Evolutionary conservation across 768 basidiomycete genomes (phyloP).

Genomic region (Russula virescens): DNA sequence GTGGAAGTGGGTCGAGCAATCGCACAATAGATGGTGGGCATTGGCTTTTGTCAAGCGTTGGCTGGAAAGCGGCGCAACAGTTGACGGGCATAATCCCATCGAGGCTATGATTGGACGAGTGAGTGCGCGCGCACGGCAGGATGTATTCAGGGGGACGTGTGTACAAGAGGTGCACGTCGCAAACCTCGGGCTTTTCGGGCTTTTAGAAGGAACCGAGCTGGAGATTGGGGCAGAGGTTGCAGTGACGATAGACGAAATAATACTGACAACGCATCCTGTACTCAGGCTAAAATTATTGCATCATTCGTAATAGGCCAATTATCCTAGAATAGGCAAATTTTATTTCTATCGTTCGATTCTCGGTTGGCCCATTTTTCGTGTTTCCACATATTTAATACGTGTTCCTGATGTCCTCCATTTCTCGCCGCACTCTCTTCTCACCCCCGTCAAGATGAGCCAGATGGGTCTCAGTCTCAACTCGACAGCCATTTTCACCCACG

Average conservation of each 20-base stretch:
- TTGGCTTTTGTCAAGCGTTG: conserved; percentile 37
- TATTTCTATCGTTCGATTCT: conserved; percentile 2
- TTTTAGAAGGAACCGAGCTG: conserved; percentile 18
- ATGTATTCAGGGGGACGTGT: conserved; percentile 9
- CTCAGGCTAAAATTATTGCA: background rate
- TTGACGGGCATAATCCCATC: conserved; percentile 29
- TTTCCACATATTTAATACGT: background rate
- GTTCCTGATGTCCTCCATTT: no score
- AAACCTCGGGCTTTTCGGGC: conserved; percentile 28
- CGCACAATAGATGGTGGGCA: conserved; percentile 38
- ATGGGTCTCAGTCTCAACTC: conserved; percentile 28
- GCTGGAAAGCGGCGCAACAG: conserved; percentile 27
- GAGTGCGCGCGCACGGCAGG: conserved; percentile 24
- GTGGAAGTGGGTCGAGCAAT: conserved; percentile 29
- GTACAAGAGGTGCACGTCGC: conserved; percentile 27
- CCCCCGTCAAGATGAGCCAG: conserved; percentile 1
- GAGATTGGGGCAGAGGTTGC: conserved; percentile 29
- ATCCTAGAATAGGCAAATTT: background rate
- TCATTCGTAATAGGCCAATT: background rate
- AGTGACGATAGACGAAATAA: conserved; percentile 29
- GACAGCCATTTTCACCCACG: conserved; percentile 20
- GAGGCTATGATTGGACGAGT: conserved; percentile 27
- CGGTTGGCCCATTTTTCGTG: background rate
- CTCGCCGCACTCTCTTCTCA: background rate
- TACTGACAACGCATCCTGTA: conserved; percentile 20